A percentile compares a stretch with the other conserved stretches of the same genome.
Evolutionary conservation across 768 basidiomycete genomes (phyloP).

Genomic region (Solioccasus polychromus): DNA sequence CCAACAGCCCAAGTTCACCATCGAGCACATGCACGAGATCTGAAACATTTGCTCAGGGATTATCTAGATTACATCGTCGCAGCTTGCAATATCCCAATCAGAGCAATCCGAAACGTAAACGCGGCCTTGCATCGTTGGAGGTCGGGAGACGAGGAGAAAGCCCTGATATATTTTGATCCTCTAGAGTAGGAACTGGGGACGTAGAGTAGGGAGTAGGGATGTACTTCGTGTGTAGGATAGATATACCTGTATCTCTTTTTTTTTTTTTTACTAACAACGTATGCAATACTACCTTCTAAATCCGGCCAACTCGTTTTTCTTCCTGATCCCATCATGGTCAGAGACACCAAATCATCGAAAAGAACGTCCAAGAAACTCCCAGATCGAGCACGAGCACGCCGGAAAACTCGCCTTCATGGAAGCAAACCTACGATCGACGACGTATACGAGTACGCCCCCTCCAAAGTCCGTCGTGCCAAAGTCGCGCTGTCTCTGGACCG

Average conservation of each 20-base stretch:
- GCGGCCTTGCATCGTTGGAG: constrained; percentile 30
- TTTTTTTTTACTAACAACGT: no score
- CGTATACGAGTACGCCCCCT: constrained; percentile 62
- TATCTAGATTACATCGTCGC: constrained; percentile 11
- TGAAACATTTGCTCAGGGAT: constrained; percentile 21
- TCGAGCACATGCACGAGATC: constrained; percentile 24
- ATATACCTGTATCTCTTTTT: neutral
- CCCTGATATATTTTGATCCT: constrained; percentile 21
- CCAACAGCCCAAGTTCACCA: constrained; percentile 64
- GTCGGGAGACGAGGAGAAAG: constrained; percentile 31
- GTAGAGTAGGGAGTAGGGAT: neutral
- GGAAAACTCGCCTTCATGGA: constrained; percentile 31
- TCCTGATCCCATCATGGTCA: constrained; percentile 14
- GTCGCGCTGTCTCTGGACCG: constrained; percentile 53
- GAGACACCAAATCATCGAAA: constrained; percentile 14
- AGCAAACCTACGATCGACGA: constrained; percentile 40
- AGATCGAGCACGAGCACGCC: constrained; percentile 49
- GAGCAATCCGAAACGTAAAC: constrained; percentile 15
- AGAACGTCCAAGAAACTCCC: constrained; percentile 34
- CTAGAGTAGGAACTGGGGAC: constrained; percentile 16
- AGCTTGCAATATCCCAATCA: constrained; percentile 17
- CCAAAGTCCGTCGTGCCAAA: constrained; percentile 48
- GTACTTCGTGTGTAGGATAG: constrained; percentile 13
- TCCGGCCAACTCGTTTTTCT: constrained; percentile 12
- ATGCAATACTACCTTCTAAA: neutral